phyloP scores from a whole-genome alignment of 768 basidiomycete genomes.

The Hypholoma sublateritium region DNA sequence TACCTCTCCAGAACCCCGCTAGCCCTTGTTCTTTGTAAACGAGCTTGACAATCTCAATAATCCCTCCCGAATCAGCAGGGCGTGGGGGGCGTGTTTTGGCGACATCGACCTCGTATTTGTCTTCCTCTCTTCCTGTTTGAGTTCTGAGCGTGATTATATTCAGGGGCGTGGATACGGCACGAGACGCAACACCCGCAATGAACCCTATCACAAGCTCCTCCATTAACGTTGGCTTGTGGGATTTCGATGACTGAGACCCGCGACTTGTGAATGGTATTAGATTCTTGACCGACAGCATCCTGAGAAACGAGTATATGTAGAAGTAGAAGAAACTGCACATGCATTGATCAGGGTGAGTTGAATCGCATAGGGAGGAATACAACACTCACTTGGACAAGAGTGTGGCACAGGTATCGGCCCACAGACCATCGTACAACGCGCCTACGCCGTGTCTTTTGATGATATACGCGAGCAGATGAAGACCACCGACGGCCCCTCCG shows the following conservation, averaged over 20 bases:
- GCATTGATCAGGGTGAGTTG: neutral
- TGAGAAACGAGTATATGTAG: constrained; percentile 54
- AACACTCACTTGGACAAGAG: constrained; percentile 48
- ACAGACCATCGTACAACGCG: constrained; percentile 52
- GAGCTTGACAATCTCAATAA: constrained; percentile 32
- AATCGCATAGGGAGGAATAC: neutral
- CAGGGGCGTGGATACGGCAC: constrained; percentile 54
- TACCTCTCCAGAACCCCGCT: constrained; percentile 58
- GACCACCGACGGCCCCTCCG: constrained; percentile 29
- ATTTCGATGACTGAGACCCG: constrained; percentile 6
- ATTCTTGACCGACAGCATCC: constrained; percentile 37
- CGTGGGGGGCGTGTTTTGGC: constrained; percentile 6
- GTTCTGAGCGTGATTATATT: constrained; percentile 55
- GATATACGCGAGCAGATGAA: constrained; percentile 38
- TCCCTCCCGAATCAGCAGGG: constrained; percentile 18
- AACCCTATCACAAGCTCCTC: constrained; percentile 59
- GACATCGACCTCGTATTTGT: constrained; percentile 32
- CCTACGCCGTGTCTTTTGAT: constrained; percentile 38
- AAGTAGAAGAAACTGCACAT: constrained; percentile 55
- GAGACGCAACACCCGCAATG: constrained; percentile 54
- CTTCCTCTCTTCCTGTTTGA: constrained; percentile 41
- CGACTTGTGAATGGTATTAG: constrained; percentile 13
- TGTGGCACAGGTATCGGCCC: constrained; percentile 52
- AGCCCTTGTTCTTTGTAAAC: constrained; percentile 52
- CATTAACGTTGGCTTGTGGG: constrained; percentile 34